A percentile compares a stretch with the other conserved stretches of the same genome.
Conservation (phyloP, 768 basidiomycete genomes). For the Tulasnella sp. region DNA sequence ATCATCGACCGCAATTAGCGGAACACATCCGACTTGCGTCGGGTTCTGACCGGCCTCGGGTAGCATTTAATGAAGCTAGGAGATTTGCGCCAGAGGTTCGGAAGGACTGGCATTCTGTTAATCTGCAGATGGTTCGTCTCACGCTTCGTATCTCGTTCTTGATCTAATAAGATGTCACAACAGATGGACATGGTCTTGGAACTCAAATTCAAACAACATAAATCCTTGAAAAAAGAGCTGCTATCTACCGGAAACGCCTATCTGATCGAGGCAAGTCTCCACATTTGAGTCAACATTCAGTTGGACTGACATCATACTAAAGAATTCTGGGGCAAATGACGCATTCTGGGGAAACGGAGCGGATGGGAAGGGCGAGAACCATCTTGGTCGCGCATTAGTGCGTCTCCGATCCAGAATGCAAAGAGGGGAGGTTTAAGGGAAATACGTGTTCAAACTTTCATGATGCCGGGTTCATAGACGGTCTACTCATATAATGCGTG, state of each 20-base stretch:
- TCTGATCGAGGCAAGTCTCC: not conserved
- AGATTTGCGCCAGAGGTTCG: slow-evolving; percentile 7
- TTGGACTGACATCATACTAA: not conserved
- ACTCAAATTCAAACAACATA: slow-evolving; percentile 6
- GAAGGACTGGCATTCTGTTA: not conserved
- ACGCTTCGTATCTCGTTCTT: not conserved
- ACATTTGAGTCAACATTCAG: not conserved
- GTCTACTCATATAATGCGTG: too few relatives aligned
- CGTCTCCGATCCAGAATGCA: slow-evolving; percentile 33
- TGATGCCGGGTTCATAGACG: too few relatives aligned
- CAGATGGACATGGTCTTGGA: slow-evolving; percentile 12
- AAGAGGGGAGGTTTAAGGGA: too few relatives aligned
- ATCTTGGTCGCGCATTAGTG: slow-evolving; percentile 49
- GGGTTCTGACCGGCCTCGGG: not conserved
- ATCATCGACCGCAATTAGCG: slow-evolving; percentile 1
- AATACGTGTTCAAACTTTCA: too few relatives aligned
- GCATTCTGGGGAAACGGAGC: slow-evolving; percentile 55
- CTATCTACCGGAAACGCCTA: slow-evolving; percentile 8
- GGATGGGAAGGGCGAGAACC: slow-evolving; percentile 48
- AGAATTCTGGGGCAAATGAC: slow-evolving; percentile 28
- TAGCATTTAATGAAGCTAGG: not conserved
- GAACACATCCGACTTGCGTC: slow-evolving; percentile 6
- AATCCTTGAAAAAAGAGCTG: not conserved
- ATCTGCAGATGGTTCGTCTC: not conserved
- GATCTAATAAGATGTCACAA: not conserved